A percentile compares a stretch with the other conserved stretches of the same genome.
Conservation (phyloP, 495 filamentous ascomycete species). For the Aspergillus funiculosus region DNA sequence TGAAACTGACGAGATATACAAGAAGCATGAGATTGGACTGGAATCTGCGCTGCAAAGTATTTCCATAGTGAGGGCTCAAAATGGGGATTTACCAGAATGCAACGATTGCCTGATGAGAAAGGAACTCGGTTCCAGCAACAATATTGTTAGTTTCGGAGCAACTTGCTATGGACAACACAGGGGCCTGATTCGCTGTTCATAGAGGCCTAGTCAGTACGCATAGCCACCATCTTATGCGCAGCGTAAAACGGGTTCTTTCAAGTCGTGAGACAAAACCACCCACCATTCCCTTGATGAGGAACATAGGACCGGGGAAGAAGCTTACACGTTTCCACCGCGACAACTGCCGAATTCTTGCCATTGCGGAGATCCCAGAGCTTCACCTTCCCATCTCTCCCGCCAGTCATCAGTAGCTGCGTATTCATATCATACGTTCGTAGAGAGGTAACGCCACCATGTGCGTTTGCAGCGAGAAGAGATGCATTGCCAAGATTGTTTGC, state of each 20-base stretch:
- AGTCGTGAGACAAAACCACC: no score
- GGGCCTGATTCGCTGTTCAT: conserved; percentile 35
- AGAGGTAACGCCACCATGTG: conserved; percentile 43
- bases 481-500: conserved; percentile 32
- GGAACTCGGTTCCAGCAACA: conserved; percentile 74
- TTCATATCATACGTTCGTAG: conserved; percentile 31
- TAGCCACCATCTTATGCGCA: background rate
- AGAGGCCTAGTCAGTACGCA: conserved; percentile 13
- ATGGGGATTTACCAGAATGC: conserved; percentile 57
- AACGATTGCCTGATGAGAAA: conserved; percentile 65
- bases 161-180: conserved; percentile 66
- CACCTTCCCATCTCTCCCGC: conserved; percentile 45
- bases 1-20: conserved; percentile 16
- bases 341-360: conserved; percentile 25
- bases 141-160: conserved; percentile 52
- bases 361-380: conserved; percentile 44
- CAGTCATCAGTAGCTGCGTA: conserved; percentile 35
- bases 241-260: background rate
- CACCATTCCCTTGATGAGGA: background rate
- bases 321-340: conserved; percentile 41
- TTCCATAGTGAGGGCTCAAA: background rate
- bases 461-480: conserved; percentile 27
- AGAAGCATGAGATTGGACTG: background rate
- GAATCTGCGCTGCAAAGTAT: background rate
- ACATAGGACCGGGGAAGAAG: conserved; percentile 2